Base-by-base conservation (phyloP, 2,329 filamentous ascomycete genomes). In the Thelonectria blattea region DNA sequence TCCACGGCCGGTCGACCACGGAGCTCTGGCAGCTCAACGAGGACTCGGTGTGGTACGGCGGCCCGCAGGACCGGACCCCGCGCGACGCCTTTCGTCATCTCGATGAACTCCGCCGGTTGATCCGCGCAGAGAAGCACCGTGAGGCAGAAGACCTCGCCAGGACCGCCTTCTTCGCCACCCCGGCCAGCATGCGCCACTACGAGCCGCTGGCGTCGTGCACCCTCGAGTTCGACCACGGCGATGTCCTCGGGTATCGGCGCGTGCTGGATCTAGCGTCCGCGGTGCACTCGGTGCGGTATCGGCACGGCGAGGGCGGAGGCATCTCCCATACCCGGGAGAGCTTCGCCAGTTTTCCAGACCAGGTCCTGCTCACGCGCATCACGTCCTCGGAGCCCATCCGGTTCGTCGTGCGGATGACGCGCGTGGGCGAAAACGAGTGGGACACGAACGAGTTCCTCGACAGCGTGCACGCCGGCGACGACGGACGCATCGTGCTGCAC, bases 11-110 rank as follows among this genome's bases (percentile, higher is more conserved):
- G 12, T 68, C 74, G 12, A 73, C 74, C 1, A 80, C 81, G 49
- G 72, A 78, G 41, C 66, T 82, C 4, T 70, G 76, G 27, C 65
- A 67, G 14, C 70, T 83, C 14, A 83, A 83, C 47, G 81, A 83
- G 64, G 79, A 83, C 57, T 80, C 79, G 1, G 75, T 81, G 11
- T 82, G 78, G 79, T 80, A 78, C 55, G 80, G 80, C 22, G 78
- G 77, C 0, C 74, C 73, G 8, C 79, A 80, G 58, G 71, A 80
- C 48, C 78, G 81, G 11, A 77, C 76, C 12, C 79, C 79, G 14
- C 72, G 72, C n/a, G 65, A 68, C 47, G 69, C 69, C 6, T 22
- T 52, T 11, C 47, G 54, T 9, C 64, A 65, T n/a, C 34, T 73
- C 18, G 30, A 46, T 15, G 52, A 51, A 1, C 27, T 73, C 4